Evolutionary conservation across 805 yeast species (phyloP), one percentile per base, ranked within the genome.

Genomic region (Wickerhamomyces queroliae): DNA sequence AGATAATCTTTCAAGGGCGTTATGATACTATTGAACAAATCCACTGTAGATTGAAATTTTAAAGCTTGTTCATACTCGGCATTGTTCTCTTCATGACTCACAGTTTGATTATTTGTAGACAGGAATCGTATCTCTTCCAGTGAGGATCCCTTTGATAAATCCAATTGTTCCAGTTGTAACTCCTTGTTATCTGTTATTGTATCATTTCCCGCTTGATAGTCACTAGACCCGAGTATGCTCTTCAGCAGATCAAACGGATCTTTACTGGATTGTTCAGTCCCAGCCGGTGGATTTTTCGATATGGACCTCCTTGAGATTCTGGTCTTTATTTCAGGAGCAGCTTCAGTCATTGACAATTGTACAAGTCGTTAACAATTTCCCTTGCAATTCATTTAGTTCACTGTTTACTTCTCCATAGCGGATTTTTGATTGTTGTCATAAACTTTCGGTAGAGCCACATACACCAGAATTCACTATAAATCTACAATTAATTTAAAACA

Each of bases 1-100:
- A 87, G 62, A 42, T 78, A 76, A 1, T 60, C 56, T 42, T 73
- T 74, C 24, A 85, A 61, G 3, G 86, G 83, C 1, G 62, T 60
- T 4, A 65, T 47, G 3, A 59, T 31, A 7, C 42, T 39, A 12
- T 57, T 51, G n/a, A 66, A 44, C 16, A 41, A 34, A 5, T 44
- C 36, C 15, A 55, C 45, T 1, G 46, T 37, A 3, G 32, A 8
- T 42, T 50, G 27, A 32, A 51, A 45, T 17, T 46, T 39, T 32
- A 48, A 2, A 5, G 58, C 40, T 7, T 43, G 40, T 8, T 47
- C 36, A 13, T 42, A 37, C 12, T 54, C 52, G 11, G 35, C 30
- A 5, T 16, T 18, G n/a, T 37, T 16, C 16, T 42, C 33, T 3
- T 34, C 30, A 26, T 35, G n/a, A n/a, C n/a, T n/a, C n/a, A n/a